These are phyloP conservation scores for Tylopilus balloui DNA, from an alignment of 768 basidiomycete genomes.

Conservation along the genomic window DNA sequence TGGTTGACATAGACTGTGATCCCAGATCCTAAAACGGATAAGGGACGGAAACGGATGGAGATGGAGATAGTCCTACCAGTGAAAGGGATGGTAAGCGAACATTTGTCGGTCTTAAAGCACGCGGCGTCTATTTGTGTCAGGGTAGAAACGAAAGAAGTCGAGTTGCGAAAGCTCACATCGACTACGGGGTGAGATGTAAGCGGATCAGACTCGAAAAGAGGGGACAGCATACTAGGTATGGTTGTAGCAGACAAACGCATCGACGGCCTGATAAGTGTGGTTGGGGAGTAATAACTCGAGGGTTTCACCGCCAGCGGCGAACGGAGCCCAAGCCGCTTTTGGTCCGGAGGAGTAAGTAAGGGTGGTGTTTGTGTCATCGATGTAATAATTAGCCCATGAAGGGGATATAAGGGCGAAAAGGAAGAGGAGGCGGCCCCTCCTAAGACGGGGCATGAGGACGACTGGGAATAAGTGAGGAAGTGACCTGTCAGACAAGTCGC, in stretches of 20 bases:
- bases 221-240: slow-evolving; percentile 20
- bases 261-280: slow-evolving; percentile 15
- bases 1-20: slow-evolving; percentile 23
- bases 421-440: not conserved
- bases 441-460: not conserved
- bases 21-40: slow-evolving; percentile 16
- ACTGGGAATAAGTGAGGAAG: not conserved
- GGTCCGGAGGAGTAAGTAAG: slow-evolving; percentile 23
- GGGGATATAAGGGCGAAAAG: slow-evolving; percentile 3
- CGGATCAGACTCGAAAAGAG: not conserved
- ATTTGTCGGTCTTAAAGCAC: slow-evolving; percentile 17
- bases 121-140: slow-evolving; percentile 16
- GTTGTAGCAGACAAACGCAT: slow-evolving; percentile 23
- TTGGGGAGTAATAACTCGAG: slow-evolving; percentile 20
- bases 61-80: slow-evolving; percentile 13
- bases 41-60: not conserved
- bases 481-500: not conserved
- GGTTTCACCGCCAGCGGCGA: slow-evolving; percentile 4
- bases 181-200: slow-evolving; percentile 9
- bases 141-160: not conserved
- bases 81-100: slow-evolving; percentile 20
- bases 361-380: slow-evolving; percentile 23
- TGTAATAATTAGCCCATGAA: slow-evolving; percentile 18
- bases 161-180: slow-evolving; percentile 12
- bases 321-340: slow-evolving; percentile 23